Conservation (phyloP, 225 moss, liverwort and hornwort genomes). For the Lunularia cruciata region DNA sequence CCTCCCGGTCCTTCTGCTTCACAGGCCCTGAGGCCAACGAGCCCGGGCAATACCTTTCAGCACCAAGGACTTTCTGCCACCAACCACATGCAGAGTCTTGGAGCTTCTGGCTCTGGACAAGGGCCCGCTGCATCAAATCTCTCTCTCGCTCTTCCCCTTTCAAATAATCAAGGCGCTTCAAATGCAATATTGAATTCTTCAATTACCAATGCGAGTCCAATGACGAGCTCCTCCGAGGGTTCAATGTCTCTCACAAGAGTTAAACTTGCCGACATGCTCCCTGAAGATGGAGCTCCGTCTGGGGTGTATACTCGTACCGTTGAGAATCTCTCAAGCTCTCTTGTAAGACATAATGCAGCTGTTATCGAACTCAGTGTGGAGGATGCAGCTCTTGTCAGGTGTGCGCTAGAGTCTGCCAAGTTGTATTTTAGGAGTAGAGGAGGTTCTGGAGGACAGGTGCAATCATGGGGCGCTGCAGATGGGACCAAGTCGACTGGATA, state of each 20-base stretch:
- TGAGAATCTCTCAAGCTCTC: conserved; percentile 77
- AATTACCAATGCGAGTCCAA: conserved; percentile 13
- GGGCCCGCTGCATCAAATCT: conserved; percentile 41
- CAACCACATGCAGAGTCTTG: conserved; percentile 32
- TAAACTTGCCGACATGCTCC: conserved; percentile 80
- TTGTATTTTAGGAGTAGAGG: conserved; percentile 79
- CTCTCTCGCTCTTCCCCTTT: conserved; percentile 48
- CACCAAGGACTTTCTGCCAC: conserved; percentile 38
- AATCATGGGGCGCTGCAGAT: conserved; percentile 65
- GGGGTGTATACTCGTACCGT: conserved; percentile 70
- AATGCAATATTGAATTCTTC: background rate
- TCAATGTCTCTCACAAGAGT: conserved; percentile 61
- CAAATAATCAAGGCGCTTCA: conserved; percentile 29
- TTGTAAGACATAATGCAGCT: conserved; percentile 82
- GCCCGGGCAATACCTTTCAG: conserved; percentile 36
- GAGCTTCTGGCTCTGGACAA: conserved; percentile 26
- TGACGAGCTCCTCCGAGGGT: conserved; percentile 36
- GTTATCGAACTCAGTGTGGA: conserved; percentile 82
- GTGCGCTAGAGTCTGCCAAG: conserved; percentile 85
- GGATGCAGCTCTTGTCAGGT: conserved; percentile 70
- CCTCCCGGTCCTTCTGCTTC: conserved; percentile 35
- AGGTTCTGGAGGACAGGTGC: conserved; percentile 42
- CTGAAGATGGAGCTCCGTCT: conserved; percentile 86
- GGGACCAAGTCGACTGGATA: conserved; percentile 80
- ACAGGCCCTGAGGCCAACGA: conserved; percentile 37